Evolutionary conservation across 495 filamentous ascomycete species (phyloP), one percentile per base, ranked within the genome.

Genomic region (Glonium stellatum): DNA sequence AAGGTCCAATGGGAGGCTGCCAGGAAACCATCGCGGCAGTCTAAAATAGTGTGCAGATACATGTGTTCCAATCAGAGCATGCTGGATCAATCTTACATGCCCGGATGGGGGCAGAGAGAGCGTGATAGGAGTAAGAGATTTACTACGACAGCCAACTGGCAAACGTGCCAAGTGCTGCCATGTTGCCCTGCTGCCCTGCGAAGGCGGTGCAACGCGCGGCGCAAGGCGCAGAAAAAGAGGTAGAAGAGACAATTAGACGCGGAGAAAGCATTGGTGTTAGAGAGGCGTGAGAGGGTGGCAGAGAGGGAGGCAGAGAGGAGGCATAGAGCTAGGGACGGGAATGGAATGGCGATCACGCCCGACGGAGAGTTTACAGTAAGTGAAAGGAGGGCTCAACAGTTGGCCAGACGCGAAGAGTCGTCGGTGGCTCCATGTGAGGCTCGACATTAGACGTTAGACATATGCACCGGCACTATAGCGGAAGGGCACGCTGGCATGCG

Each of bases 51-150:
- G 54, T 41, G 62, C 57, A 59, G 59, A 66, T 62, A 37, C 62
- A 67, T 63, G 64, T 60, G 60, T 52, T 57, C 56, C 64, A 57
- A 67, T 63, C 53, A 52, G 37, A 60, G 18, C 39, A 44, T 3
- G 4, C 39, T 44, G 13, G 18, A 44, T 44, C 12, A 44, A 44
- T 18, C 39, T 18, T 15, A 44, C 12, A 15, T 18, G 18, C 13
- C 18, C 12, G 39, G 39, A 44, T 11, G 18, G 4, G 10, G 1
- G 39, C 39, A 44, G 1, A 44, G 39, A 44, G 6, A 44, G 12
- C 39, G n/a, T n/a, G 18, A 44, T 18, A 11, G 18, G 39, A 44
- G 1, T 15, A 15, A 44, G 18, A 11, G 39, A 13, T 44, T 44
- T 44, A 11, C 4, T 44, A 18, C 18, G 2, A 1, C 39, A 11